Evolutionary conservation across 176 grass and related monocot species (phyloP).

Genomic region (Hordeum marinum): DNA sequence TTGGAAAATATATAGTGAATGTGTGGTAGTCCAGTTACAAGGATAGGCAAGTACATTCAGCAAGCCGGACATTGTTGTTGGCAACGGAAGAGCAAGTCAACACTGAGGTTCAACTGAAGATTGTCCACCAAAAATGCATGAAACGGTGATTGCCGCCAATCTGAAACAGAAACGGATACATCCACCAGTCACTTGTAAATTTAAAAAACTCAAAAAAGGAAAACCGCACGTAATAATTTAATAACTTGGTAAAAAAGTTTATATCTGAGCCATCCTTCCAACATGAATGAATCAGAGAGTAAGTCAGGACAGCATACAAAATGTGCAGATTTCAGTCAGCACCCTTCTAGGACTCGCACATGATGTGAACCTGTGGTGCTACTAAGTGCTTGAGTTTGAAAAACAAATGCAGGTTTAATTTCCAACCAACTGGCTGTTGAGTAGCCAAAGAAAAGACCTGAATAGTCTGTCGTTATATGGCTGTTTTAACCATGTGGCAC

Average conservation of each 20-base stretch:
- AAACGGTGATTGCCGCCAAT: background rate
- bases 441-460: too few species aligned
- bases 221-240: too few species aligned
- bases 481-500: too few species aligned
- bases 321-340: too few species aligned
- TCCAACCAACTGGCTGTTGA: too few species aligned
- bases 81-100: slow-evolving; percentile 17
- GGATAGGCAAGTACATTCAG: slow-evolving; percentile 50
- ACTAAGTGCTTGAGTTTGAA: too few species aligned
- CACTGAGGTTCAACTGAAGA: slow-evolving; percentile 43
- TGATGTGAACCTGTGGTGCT: too few species aligned
- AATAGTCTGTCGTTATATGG: too few species aligned
- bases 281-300: background rate
- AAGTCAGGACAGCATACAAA: too few species aligned
- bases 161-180: slow-evolving; percentile 39
- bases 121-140: slow-evolving; percentile 28
- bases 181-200: slow-evolving; percentile 19
- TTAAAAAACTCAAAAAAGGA: background rate
- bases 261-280: background rate
- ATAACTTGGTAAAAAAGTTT: background rate
- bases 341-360: too few species aligned
- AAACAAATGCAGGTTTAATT: too few species aligned
- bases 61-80: slow-evolving; percentile 65
- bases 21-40: slow-evolving; percentile 4
- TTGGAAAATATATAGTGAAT: background rate